phyloP scores from a whole-genome alignment of 2,329 filamentous ascomycete species.

The Aspergillus intermedius region DNA sequence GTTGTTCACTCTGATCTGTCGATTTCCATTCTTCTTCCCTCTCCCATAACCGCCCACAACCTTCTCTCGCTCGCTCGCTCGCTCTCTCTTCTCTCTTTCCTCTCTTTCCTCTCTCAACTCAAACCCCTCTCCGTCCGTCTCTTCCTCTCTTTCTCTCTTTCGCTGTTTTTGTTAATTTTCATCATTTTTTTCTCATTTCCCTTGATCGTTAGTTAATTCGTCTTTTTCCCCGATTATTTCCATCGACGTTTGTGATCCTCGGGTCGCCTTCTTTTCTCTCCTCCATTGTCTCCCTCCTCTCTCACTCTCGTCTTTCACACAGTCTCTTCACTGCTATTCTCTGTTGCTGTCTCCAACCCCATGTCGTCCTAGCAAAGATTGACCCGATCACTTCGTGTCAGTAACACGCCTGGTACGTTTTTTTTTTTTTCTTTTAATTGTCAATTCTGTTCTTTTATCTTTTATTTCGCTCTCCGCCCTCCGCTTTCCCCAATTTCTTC shows the following conservation, averaged over 20 bases:
- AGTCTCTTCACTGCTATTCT: no score
- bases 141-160: slow-evolving; percentile 1
- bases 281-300: no score
- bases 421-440: background rate
- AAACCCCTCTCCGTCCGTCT: background rate
- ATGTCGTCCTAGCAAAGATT: slow-evolving; percentile 25
- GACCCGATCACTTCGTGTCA: slow-evolving; percentile 19
- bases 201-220: no score
- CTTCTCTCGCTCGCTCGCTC: background rate
- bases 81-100: background rate
- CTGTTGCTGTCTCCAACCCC: slow-evolving; percentile 8
- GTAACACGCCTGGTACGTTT: slow-evolving; percentile 22
- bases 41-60: background rate
- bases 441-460: slow-evolving; percentile 4
- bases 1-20: slow-evolving; percentile 11
- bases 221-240: no score
- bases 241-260: no score
- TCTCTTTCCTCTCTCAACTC: slow-evolving; percentile 1
- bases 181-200: background rate
- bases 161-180: background rate
- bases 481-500: slow-evolving; percentile 1
- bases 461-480: background rate
- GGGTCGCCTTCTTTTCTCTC: no score
- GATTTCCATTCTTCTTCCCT: slow-evolving; percentile 5
- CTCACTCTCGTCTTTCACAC: no score